phyloP scores from a whole-genome alignment of 163 green algal species.

The Prototheca cutis region DNA sequence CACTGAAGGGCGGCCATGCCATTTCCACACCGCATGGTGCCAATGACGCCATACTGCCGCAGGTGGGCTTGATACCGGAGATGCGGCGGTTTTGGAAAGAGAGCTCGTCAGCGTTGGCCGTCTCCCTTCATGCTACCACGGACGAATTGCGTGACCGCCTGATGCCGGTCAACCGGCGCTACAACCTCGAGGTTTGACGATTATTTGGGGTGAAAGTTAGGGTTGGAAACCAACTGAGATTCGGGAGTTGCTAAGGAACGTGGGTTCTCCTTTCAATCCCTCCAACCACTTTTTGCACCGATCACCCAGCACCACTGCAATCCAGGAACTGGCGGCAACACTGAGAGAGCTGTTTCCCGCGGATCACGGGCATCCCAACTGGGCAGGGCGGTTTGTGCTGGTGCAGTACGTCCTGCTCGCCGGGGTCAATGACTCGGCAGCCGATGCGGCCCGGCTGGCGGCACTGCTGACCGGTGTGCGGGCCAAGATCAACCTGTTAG shows the following conservation, averaged over 20 bases:
- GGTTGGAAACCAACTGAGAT: background rate
- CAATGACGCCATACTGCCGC: background rate
- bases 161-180: conserved; percentile 78
- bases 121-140: conserved; percentile 88
- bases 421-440: conserved; percentile 76
- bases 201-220: background rate
- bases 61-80: conserved; percentile 68
- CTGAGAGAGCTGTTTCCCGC: conserved; percentile 65
- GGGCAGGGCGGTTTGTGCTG: conserved; percentile 43
- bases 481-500: conserved; percentile 86
- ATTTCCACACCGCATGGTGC: background rate
- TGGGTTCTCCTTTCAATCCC: background rate
- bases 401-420: conserved; percentile 65
- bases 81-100: conserved; percentile 49
- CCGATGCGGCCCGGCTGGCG: conserved; percentile 61
- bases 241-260: too few species aligned
- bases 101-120: conserved; percentile 57
- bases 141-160: conserved; percentile 79
- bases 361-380: background rate
- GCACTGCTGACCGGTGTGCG: conserved; percentile 46
- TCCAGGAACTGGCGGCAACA: conserved; percentile 48
- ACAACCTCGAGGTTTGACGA: conserved; percentile 15
- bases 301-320: conserved; percentile 1
- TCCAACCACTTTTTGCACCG: too few species aligned
- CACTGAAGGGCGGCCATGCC: too few species aligned